Percentiles rank a stretch among this genome's conserved stretches.
phyloP scores from a whole-genome alignment of 805 yeast genomes.

The Zygosaccharomyces lentus region DNA sequence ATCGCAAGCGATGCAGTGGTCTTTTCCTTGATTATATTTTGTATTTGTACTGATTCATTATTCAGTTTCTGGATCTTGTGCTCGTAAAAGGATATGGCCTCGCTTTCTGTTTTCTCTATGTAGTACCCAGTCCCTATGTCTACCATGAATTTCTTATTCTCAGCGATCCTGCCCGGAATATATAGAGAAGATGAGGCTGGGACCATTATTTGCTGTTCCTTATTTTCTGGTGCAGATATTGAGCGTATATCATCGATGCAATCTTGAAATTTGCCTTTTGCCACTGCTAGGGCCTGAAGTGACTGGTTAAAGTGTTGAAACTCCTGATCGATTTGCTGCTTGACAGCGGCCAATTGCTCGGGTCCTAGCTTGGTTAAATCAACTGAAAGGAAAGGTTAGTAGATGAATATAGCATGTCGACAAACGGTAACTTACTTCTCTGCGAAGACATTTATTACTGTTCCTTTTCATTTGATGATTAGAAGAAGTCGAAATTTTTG shows the following conservation, averaged over 20 bases:
- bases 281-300: slow-evolving; percentile 74
- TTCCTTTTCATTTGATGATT: slow-evolving; percentile 1
- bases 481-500: not conserved
- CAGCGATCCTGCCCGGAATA: slow-evolving; percentile 74
- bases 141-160: slow-evolving; percentile 69
- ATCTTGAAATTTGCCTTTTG: slow-evolving; percentile 75
- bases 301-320: slow-evolving; percentile 82
- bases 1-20: slow-evolving; percentile 40
- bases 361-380: slow-evolving; percentile 71
- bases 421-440: slow-evolving; percentile 24
- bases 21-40: slow-evolving; percentile 72
- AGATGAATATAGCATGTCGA: not conserved
- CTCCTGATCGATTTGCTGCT: slow-evolving; percentile 79
- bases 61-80: slow-evolving; percentile 67
- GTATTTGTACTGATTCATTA: slow-evolving; percentile 68
- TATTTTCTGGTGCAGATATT: slow-evolving; percentile 41
- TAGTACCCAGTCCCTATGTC: slow-evolving; percentile 97
- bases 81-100: slow-evolving; percentile 68
- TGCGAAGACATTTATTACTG: slow-evolving; percentile 25
- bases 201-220: slow-evolving; percentile 57
- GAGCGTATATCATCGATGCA: slow-evolving; percentile 67
- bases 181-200: slow-evolving; percentile 88
- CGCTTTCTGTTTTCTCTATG: slow-evolving; percentile 69
- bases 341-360: slow-evolving; percentile 79
- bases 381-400: slow-evolving; percentile 34